These are phyloP conservation scores for Samsoniella hepiali DNA, from an alignment of 2,329 filamentous ascomycete genomes.

Conservation along the genomic window DNA sequence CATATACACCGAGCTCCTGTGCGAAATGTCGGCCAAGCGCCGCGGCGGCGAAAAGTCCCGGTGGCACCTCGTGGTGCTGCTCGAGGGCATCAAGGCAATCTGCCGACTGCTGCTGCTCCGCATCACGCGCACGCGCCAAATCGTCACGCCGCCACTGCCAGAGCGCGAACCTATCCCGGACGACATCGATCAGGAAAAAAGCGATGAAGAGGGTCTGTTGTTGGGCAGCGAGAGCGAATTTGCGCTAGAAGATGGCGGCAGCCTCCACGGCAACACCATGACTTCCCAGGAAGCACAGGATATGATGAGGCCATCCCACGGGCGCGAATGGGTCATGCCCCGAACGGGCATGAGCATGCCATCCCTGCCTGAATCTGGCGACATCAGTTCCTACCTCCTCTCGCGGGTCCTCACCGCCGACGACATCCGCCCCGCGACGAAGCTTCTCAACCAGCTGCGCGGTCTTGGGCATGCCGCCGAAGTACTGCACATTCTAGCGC, in stretches of 20 bases:
- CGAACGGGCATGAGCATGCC: conserved; percentile 84
- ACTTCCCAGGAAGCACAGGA: conserved; percentile 26
- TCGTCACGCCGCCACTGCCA: conserved; percentile 80
- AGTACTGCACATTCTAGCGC: conserved; percentile 85
- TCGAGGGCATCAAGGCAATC: conserved; percentile 83
- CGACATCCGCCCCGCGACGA: conserved; percentile 89
- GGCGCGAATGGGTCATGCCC: conserved; percentile 84
- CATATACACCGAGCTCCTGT: conserved; percentile 91
- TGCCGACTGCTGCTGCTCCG: conserved; percentile 78
- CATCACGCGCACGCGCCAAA: conserved; percentile 76
- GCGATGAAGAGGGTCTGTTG: conserved; percentile 34
- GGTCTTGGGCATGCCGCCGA: conserved; percentile 76
- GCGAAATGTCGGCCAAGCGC: conserved; percentile 93
- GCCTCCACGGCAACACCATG: conserved; percentile 22
- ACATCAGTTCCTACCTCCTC: conserved; percentile 84
- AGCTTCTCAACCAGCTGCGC: conserved; percentile 77
- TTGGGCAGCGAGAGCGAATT: conserved; percentile 41
- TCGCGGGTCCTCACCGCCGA: conserved; percentile 90
- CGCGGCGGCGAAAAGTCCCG: conserved; percentile 73
- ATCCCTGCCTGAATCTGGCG: conserved; percentile 72
- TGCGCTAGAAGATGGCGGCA: conserved; percentile 35
- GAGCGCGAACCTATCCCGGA: conserved; percentile 75
- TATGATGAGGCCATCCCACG: conserved; percentile 36
- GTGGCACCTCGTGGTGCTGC: conserved; percentile 81
- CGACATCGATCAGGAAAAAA: conserved; percentile 43